Evolutionary conservation across 129 eudicot species (phyloP).

Genomic region (Arctium lappa): DNA sequence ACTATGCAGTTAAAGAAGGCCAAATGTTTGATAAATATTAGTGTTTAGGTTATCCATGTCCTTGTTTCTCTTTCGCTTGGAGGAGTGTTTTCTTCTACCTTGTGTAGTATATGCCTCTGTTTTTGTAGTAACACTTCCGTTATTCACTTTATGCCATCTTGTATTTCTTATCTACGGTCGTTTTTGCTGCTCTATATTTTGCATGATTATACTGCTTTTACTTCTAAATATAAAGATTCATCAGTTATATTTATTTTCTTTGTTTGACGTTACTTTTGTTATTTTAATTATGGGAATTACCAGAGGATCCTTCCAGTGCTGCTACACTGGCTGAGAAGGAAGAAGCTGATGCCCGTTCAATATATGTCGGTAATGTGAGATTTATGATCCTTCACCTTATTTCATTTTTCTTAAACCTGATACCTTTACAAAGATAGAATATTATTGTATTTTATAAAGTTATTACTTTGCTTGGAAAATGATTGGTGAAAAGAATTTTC

Average conservation of each 20-base stretch:
- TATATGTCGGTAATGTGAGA: constrained; percentile 86
- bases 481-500: background rate
- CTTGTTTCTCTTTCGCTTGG: background rate
- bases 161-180: background rate
- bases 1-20: background rate
- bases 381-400: constrained; percentile 14
- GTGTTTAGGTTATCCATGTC: background rate
- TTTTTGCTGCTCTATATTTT: constrained; percentile 8
- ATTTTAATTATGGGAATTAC: constrained; percentile 13
- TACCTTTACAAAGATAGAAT: background rate
- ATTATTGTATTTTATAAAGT: background rate
- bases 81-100: background rate
- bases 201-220: constrained; percentile 1
- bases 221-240: background rate
- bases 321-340: constrained; percentile 76
- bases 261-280: constrained; percentile 2
- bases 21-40: background rate
- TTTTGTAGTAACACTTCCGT: background rate
- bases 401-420: constrained; percentile 6
- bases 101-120: constrained; percentile 1
- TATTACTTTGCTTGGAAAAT: background rate
- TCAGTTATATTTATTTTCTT: background rate
- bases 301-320: constrained; percentile 50
- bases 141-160: background rate
- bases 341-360: constrained; percentile 83